Evolutionary conservation across 768 basidiomycete genomes (phyloP).

Genomic region (Galerina marginata): DNA sequence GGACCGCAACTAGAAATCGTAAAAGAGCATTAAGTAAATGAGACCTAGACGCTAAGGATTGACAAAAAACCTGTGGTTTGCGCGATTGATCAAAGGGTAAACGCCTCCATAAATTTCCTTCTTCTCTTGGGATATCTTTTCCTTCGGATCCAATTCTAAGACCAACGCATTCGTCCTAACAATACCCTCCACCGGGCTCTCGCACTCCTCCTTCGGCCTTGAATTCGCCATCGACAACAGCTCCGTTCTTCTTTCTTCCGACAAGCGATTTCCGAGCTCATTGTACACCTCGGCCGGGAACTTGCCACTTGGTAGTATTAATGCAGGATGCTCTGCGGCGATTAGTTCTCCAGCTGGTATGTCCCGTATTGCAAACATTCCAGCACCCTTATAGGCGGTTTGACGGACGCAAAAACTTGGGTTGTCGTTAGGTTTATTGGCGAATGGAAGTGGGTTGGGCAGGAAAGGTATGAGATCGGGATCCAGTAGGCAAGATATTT

Average conservation of each 20-base stretch:
- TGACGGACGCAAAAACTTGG: constrained; percentile 9
- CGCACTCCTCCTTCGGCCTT: constrained; percentile 36
- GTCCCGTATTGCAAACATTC: constrained; percentile 40
- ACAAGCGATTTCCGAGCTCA: constrained; percentile 33
- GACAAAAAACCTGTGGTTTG: constrained; percentile 49
- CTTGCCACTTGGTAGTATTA: constrained; percentile 41
- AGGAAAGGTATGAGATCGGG: constrained; percentile 24
- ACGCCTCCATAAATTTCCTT: constrained; percentile 45
- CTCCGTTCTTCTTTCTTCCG: constrained; percentile 26
- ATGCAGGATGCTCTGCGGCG: constrained; percentile 43
- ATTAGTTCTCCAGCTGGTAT: constrained; percentile 41
- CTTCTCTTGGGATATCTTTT: constrained; percentile 19
- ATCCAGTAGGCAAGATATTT: constrained; percentile 25
- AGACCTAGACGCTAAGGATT: background rate
- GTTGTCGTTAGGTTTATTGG: constrained; percentile 2
- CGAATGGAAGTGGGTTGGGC: constrained; percentile 18
- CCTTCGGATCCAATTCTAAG: constrained; percentile 39
- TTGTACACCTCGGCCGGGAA: constrained; percentile 35
- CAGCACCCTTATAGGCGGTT: constrained; percentile 39
- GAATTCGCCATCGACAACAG: constrained; percentile 41
- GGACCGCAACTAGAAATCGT: constrained; percentile 43
- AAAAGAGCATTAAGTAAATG: background rate
- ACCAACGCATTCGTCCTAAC: constrained; percentile 47
- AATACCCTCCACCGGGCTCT: constrained; percentile 45
- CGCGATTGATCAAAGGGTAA: constrained; percentile 46